Percentiles rank a stretch among this genome's conserved stretches.
These are phyloP conservation scores for Leccinum huronense DNA, from an alignment of 1,284 basidiomycete species.

Conservation along the genomic window DNA sequence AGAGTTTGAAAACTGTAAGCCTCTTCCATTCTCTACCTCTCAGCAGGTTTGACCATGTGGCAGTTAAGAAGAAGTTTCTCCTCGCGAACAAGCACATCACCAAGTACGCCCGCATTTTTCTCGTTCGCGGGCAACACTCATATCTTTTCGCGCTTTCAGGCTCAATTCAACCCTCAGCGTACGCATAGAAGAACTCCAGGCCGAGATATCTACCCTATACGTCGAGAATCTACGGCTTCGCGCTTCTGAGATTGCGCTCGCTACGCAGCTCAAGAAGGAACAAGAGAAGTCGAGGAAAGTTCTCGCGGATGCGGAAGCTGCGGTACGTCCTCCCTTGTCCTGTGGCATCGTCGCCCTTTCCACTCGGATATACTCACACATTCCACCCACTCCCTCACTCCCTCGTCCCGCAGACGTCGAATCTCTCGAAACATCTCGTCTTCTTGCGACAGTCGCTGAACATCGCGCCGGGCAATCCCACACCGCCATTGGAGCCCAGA, in stretches of 20 bases:
- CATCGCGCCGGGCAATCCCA: conserved; percentile 36
- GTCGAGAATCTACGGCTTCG: conserved; percentile 78
- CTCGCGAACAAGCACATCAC: conserved; percentile 87
- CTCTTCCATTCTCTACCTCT: conserved; percentile 18
- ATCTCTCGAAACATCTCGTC: conserved; percentile 63
- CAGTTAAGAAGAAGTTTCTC: conserved; percentile 88
- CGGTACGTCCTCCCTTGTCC: conserved; percentile 48
- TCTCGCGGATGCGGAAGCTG: conserved; percentile 67
- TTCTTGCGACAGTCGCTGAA: conserved; percentile 61
- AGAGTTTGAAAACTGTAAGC: conserved; percentile 79
- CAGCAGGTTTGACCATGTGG: conserved; percentile 10
- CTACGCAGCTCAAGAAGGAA: conserved; percentile 73
- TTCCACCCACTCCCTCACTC: neutral
- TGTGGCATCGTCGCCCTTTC: conserved; percentile 18
- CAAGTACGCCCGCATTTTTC: conserved; percentile 49
- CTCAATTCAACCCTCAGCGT: conserved; percentile 80
- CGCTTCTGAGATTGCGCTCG: conserved; percentile 72
- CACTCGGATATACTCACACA: conserved; percentile 7
- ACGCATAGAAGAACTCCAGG: conserved; percentile 78
- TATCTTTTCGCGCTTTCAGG: conserved; percentile 39
- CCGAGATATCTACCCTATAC: conserved; percentile 73
- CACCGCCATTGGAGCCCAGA: conserved; percentile 42
- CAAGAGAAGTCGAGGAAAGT: conserved; percentile 70
- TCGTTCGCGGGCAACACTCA: conserved; percentile 12
- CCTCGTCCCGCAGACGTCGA: conserved; percentile 47